Evolutionary conservation across 1,284 basidiomycete genomes (phyloP), one percentile per base, ranked within the genome.

Genomic region (Boletus albobrunnescens): DNA sequence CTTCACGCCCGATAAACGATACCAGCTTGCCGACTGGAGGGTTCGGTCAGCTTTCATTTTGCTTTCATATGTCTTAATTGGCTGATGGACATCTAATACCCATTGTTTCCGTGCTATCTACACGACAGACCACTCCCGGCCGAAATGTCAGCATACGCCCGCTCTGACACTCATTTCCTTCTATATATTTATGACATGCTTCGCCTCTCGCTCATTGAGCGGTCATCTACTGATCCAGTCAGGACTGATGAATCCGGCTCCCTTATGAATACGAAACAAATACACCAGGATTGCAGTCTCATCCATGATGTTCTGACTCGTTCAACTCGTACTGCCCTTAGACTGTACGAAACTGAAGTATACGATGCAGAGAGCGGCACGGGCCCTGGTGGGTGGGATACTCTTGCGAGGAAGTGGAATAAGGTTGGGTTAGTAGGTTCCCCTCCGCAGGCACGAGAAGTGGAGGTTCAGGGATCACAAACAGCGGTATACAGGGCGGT

Each of bases 21-120:
- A 94, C 64, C 95, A 98, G 64, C 74, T 94, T 14, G 95, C 95
- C 10, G 95, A 99, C 67, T 99, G 95, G 95, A 82, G 95, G 22
- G 91, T 97, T 57, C 79, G 89, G 85, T 85, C 48, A 20, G 75
- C 58, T 12, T 39, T 41, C 8, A 7, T n/a, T 43, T 44, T 23
- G 2, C 37, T 47, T 36, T 33, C n/a, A 22, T 38, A 20, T 30
- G 24, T 6, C 7, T 10, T 33, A 24, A 24, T 36, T 36, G 7
- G 10, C 37, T 60, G 26, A 49, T 16, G 24, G 12, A 22, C 26
- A 20, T 33, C 2, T 32, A 7, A n/a, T 6, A n/a, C 14, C 12
- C n/a, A 44, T 47, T 24, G 12, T 42, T 35, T 32, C n/a, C 31
- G 37, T 5, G 32, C 13, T 31, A 17, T 39, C 10, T 8, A 16